Evolutionary conservation across 169 alveolate genomes (phyloP).

Genomic region (Plasmodium chabaudi): DNA sequence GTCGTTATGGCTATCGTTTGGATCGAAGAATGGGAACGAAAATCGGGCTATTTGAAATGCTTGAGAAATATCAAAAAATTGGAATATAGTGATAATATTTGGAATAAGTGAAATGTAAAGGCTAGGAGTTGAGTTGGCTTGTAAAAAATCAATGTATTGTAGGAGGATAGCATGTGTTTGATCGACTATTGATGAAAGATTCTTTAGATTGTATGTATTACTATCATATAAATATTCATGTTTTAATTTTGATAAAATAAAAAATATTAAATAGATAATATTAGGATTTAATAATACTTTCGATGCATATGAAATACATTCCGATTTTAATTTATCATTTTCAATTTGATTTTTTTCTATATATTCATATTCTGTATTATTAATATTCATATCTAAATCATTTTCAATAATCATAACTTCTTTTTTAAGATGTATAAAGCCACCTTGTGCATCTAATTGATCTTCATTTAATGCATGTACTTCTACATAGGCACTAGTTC

Average conservation of each 20-base stretch:
- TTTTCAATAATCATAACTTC: conserved; percentile 53
- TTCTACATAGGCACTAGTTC: conserved; percentile 43
- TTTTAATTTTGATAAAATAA: conserved; percentile 44
- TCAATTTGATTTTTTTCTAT: conserved; percentile 37
- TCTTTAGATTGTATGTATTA: conserved; percentile 51
- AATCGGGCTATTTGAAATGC: conserved; percentile 36
- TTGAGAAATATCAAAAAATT: conserved; percentile 47
- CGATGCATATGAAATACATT: conserved; percentile 24
- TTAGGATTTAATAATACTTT: conserved; percentile 28
- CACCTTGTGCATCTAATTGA: conserved; percentile 69
- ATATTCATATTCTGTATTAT: conserved; percentile 42
- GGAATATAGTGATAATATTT: conserved; percentile 13
- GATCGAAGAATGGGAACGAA: conserved; percentile 36
- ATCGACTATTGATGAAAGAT: conserved; percentile 27
- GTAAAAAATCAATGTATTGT: conserved; percentile 43
- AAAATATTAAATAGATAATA: conserved; percentile 28
- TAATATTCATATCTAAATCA: conserved; percentile 27
- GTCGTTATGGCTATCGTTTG: not conserved
- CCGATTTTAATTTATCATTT: conserved; percentile 22
- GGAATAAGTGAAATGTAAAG: conserved; percentile 31
- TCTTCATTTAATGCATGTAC: conserved; percentile 68
- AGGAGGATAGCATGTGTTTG: conserved; percentile 39
- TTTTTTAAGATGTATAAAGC: conserved; percentile 18
- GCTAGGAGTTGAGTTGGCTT: conserved; percentile 20
- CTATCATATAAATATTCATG: conserved; percentile 65